Evolutionary conservation across 306 rosid species (phyloP), one percentile per base, ranked within the genome.

Genomic region (Astragalus membranaceus): DNA sequence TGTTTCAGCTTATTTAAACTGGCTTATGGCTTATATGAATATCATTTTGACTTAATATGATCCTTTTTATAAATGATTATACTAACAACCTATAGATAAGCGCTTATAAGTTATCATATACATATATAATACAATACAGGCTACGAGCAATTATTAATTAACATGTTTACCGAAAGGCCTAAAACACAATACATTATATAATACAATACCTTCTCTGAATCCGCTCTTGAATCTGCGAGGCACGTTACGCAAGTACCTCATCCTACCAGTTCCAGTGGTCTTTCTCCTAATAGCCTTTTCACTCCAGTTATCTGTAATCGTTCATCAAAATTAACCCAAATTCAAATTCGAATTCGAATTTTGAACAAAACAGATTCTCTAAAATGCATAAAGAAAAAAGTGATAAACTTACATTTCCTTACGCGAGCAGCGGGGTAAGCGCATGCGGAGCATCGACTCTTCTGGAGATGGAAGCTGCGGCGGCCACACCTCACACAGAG

Each of bases 181-280:
- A 26, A 26, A 20, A 20, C 23, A 20, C 4, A 3, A 26, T 2
- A 26, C 30, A 26, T 0, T 5, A 0, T 7, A 35, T 8, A 35
- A 35, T 35, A 6, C 2, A 53, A 9, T 87, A 90, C 98, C 98
- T 84, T 94, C 98, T 94, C 98, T 88, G 85, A 95, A 95, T 3
- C 99, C 97, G 12, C 92, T 89, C 97, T 95, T 95, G 87, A 95
- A 95, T 81, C 99, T 91, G 84, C 97, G 97, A 66, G 99, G 99
- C 2, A 95, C 89, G 8, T 95, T 62, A 66, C 99, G 91, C 78
- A 95, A 71, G 78, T 95, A 95, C 91, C 91, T 91, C 99, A 95
- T 95, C 82, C 99, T 86, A 43, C 99, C 99, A 12, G 95, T 91
- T 6, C 99, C 99, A 0, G 99, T 91, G n/a, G 99, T 95, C 97